Evolutionary conservation across 2,329 filamentous ascomycete genomes (phyloP), one percentile per base, ranked within the genome.

Genomic region (Alternaria novae-zelandiae): DNA sequence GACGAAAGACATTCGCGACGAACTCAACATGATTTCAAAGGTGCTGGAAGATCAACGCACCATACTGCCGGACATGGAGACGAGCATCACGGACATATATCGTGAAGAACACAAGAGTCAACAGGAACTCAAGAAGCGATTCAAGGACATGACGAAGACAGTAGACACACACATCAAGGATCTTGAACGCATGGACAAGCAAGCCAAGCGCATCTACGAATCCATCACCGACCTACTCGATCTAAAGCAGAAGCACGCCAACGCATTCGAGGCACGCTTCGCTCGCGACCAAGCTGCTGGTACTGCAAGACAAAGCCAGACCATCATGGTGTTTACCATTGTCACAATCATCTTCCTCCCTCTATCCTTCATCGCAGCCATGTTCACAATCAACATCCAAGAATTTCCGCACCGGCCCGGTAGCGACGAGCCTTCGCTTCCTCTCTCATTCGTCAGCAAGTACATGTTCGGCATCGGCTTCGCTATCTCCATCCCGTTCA

Each of bases 231-330:
- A 90, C 67, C 79, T 91, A 6, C 84, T 91, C 0, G 89, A 91
- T 66, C 82, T 90, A 1, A 91, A 91, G 70, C 89, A 91, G 70
- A 90, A 90, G 74, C 88, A 91, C 61, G 88, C 88, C 66, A 91
- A 90, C 76, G 88, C 87, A 0, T 86, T 90, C 50, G 89, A 91
- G 72, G 89, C 88, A 2, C 85, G 88, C 3, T 90, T 86, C 56
- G 84, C 86, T 0, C 81, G 86, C 17, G 86, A 90, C 54, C 88
- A 90, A 74, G 88, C 89, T 0, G 84, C 86, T 3, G 86, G 86
- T 1, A 89, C 88, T 0, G 86, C 87, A 1, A 82, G 85, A 8
- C 83, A 90, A 78, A 84, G 63, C 13, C 85, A 85, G 59, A 87
- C 85, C 0, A 84, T 88, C 64, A 85, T 88, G 83, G 84, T 88